Percentiles rank a stretch among this genome's conserved stretches.
Conservation (phyloP, 345 rosid species). For the Bruguiera parviflora region DNA sequence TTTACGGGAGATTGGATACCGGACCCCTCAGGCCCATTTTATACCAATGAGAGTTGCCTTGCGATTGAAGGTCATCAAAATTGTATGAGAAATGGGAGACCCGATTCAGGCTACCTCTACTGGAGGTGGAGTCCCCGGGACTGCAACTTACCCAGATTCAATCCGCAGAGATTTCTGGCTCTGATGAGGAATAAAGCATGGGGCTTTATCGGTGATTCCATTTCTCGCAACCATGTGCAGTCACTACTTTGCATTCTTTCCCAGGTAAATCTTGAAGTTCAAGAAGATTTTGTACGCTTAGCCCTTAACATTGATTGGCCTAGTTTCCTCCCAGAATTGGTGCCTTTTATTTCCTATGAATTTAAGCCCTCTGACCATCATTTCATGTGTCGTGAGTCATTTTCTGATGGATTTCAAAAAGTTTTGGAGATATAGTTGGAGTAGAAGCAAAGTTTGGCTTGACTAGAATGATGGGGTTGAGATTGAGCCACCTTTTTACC, state of each 20-base stretch:
- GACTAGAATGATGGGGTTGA: background rate
- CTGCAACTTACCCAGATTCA: constrained; percentile 25
- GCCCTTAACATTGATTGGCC: background rate
- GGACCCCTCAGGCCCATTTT: constrained; percentile 26
- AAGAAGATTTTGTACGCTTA: background rate
- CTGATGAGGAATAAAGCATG: constrained; percentile 28
- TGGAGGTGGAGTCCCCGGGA: constrained; percentile 32
- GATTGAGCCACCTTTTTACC: background rate
- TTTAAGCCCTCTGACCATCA: background rate
- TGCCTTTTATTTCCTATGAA: background rate
- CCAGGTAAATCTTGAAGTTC: constrained; percentile 12
- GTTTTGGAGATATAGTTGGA: background rate
- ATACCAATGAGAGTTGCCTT: constrained; percentile 23
- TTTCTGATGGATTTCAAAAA: background rate
- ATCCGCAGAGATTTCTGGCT: constrained; percentile 20
- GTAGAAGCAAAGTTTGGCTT: constrained; percentile 23
- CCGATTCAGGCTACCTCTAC: constrained; percentile 31
- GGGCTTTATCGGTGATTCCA: constrained; percentile 36
- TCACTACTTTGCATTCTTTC: constrained; percentile 35
- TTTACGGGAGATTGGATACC: constrained; percentile 30
- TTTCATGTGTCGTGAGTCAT: background rate
- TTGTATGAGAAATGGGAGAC: constrained; percentile 35
- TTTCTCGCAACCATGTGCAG: constrained; percentile 35
- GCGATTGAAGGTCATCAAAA: constrained; percentile 27
- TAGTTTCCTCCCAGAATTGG: background rate